Evolutionary conservation across 306 rosid genomes (phyloP).

Genomic region (Vigna radiata): DNA sequence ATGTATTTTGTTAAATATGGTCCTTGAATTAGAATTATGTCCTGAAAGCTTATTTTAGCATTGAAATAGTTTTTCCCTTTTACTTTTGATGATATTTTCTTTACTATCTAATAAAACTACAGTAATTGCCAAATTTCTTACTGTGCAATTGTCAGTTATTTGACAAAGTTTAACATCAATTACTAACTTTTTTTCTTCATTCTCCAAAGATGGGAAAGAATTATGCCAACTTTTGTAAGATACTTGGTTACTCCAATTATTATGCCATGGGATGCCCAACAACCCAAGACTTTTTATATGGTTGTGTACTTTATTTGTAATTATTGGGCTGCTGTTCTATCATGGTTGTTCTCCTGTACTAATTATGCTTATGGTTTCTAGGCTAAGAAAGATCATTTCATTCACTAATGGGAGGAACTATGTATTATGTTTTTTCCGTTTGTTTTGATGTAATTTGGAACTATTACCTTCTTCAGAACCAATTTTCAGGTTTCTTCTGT

Average conservation of each 20-base stretch:
- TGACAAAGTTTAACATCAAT: constrained; percentile 47
- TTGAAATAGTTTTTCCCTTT: too few relatives aligned
- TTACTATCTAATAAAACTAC: too few relatives aligned
- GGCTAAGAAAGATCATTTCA: constrained; percentile 52
- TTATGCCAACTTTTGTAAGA: constrained; percentile 40
- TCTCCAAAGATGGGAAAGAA: constrained; percentile 46
- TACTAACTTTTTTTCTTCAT: constrained; percentile 47
- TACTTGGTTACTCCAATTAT: constrained; percentile 24
- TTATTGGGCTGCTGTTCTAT: constrained; percentile 22
- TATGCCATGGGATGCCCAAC: constrained; percentile 35
- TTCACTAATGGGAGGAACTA: constrained; percentile 40
- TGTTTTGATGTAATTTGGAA: constrained; percentile 42
- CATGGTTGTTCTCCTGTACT: constrained; percentile 27
- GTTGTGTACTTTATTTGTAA: constrained; percentile 5
- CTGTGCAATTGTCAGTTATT: too few relatives aligned
- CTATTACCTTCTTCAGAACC: constrained; percentile 21
- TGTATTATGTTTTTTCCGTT: constrained; percentile 40
- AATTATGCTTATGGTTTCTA: constrained; percentile 56
- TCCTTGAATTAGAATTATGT: too few relatives aligned
- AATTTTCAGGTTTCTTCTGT: constrained; percentile 39
- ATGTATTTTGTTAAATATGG: too few relatives aligned
- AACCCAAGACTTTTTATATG: constrained; percentile 25
- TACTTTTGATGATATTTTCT: too few relatives aligned
- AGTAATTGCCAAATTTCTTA: too few relatives aligned
- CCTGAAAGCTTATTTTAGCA: too few relatives aligned